These are phyloP conservation scores for Leccinum glutinopallens DNA, from an alignment of 1,284 basidiomycete species.

Conservation along the genomic window DNA sequence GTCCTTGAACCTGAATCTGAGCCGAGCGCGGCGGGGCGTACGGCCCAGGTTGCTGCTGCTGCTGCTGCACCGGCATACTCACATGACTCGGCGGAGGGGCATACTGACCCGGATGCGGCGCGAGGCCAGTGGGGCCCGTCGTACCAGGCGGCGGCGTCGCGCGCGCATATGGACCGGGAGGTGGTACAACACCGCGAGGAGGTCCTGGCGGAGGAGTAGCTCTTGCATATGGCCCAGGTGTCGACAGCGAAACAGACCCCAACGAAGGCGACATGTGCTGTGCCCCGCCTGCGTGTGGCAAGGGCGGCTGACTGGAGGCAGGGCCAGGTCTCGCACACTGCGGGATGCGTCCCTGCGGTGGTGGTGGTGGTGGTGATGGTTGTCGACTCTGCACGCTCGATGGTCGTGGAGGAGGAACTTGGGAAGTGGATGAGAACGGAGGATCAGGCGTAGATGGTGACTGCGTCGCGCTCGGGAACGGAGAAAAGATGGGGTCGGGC, in stretches of 20 bases:
- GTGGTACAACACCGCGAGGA: conserved; percentile 35
- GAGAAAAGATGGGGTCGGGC: conserved; percentile 78
- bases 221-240: conserved; percentile 37
- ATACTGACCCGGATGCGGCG: conserved; percentile 35
- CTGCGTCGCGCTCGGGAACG: conserved; percentile 80
- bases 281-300: conserved; percentile 42
- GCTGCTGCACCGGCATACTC: conserved; percentile 31
- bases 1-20: conserved; percentile 15
- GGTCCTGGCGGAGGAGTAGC: conserved; percentile 43
- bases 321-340: conserved; percentile 42
- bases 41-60: conserved; percentile 40
- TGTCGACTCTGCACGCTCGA: conserved; percentile 57
- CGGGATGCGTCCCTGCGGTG: conserved; percentile 47
- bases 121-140: conserved; percentile 31
- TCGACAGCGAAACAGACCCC: conserved; percentile 32
- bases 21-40: conserved; percentile 36
- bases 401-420: conserved; percentile 59
- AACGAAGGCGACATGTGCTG: conserved; percentile 45
- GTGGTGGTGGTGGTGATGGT: conserved; percentile 39
- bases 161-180: conserved; percentile 39
- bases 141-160: conserved; percentile 46
- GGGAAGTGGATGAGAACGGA: conserved; percentile 41
- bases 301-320: conserved; percentile 41
- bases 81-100: conserved; percentile 32
- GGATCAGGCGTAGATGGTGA: conserved; percentile 48